Evolutionary conservation across 148 eudicot species (phyloP).

Genomic region (Rhododendron ferrugineum): DNA sequence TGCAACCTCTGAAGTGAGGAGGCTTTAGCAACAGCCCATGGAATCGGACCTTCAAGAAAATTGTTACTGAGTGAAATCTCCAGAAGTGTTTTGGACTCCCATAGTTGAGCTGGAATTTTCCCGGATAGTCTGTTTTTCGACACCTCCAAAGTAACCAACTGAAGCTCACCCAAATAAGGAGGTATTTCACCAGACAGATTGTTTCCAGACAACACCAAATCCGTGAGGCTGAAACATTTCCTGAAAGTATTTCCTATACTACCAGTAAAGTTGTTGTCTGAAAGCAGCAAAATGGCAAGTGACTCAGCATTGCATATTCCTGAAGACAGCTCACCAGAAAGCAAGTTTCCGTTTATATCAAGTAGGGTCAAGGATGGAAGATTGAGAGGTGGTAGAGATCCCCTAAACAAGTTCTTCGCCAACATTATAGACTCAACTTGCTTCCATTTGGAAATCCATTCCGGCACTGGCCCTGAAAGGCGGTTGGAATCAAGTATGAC

Average conservation of each 20-base stretch:
- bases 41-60: conserved; percentile 55
- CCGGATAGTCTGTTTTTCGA: conserved; percentile 69
- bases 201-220: conserved; percentile 63
- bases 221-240: conserved; percentile 46
- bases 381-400: conserved; percentile 59
- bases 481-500: conserved; percentile 49
- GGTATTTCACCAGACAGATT: conserved; percentile 71
- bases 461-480: conserved; percentile 59
- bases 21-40: conserved; percentile 36
- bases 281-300: conserved; percentile 33
- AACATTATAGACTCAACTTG: conserved; percentile 43
- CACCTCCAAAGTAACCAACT: conserved; percentile 53
- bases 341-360: conserved; percentile 57
- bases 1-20: conserved; percentile 61
- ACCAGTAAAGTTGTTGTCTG: conserved; percentile 73
- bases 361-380: conserved; percentile 41
- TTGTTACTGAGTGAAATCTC: conserved; percentile 57
- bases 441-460: conserved; percentile 77
- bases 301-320: conserved; percentile 52
- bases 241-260: conserved; percentile 48
- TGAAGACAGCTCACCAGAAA: conserved; percentile 61
- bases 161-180: conserved; percentile 63
- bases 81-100: conserved; percentile 73
- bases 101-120: conserved; percentile 53
- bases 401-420: conserved; percentile 51